Percentiles rank a stretch among this genome's conserved stretches.
These are phyloP conservation scores for Pythium aquatile DNA, from an alignment of 352 stramenopile species.

Conservation along the genomic window DNA sequence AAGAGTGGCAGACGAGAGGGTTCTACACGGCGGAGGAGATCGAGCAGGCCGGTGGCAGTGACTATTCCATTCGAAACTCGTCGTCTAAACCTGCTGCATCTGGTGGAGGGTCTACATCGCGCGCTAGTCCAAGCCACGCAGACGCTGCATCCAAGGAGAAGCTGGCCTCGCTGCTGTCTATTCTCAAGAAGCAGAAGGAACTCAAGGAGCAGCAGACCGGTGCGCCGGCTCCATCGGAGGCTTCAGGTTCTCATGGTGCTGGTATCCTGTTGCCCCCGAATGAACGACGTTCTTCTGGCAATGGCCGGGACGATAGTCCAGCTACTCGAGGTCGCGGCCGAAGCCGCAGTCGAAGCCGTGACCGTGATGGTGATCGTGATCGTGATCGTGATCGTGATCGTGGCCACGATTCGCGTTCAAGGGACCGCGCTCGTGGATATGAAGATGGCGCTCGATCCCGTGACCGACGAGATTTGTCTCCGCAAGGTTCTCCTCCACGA, in stretches of 20 bases:
- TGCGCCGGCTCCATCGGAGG: conserved; percentile 6
- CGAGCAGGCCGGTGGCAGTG: conserved; percentile 53
- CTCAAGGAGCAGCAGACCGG: conserved; percentile 30
- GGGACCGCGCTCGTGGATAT: conserved; percentile 19
- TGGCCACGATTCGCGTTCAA: conserved; percentile 12
- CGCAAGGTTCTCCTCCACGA: conserved; percentile 16
- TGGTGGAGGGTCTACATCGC: not conserved
- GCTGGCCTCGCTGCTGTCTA: conserved; percentile 74
- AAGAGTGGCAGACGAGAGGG: conserved; percentile 75
- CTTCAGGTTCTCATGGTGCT: not conserved
- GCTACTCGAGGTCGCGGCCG: conserved; percentile 3
- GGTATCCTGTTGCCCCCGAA: not conserved
- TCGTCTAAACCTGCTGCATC: not conserved
- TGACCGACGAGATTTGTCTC: conserved; percentile 19
- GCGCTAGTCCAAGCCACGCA: conserved; percentile 20
- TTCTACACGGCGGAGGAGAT: conserved; percentile 69
- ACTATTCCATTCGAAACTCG: conserved; percentile 32
- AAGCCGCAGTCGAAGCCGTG: conserved; percentile 11
- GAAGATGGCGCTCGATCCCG: conserved; percentile 28
- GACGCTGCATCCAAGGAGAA: conserved; percentile 29
- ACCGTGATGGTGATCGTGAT: conserved; percentile 11
- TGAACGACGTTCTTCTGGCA: not conserved
- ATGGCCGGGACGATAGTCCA: not conserved
- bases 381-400: conserved; percentile 11
- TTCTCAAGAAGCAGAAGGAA: conserved; percentile 84